These are phyloP conservation scores for Picochlorum sp. DNA, from an alignment of 139 green algal species.

Conservation along the genomic window DNA sequence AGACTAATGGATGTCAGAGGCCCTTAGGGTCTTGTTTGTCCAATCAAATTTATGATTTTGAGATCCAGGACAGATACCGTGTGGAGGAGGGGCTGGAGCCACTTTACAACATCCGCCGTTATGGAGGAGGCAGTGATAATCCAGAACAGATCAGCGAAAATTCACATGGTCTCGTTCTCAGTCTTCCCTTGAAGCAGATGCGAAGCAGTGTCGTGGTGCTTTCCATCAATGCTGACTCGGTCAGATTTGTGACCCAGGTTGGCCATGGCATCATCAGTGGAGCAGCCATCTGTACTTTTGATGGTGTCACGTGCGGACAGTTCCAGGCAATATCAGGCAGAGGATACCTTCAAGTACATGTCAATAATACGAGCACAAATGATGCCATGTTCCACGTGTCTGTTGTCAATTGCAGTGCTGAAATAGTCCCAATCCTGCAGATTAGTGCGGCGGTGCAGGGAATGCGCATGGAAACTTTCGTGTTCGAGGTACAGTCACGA, in stretches of 20 bases:
- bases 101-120: conserved; percentile 52
- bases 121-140: conserved; percentile 27
- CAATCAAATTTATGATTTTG: conserved; percentile 57
- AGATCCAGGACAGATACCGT: conserved; percentile 34
- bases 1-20: conserved; percentile 17
- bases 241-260: conserved; percentile 51
- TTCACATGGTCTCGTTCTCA: conserved; percentile 21
- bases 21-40: conserved; percentile 41
- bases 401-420: too few relatives aligned
- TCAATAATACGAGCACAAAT: too few relatives aligned
- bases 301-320: conserved; percentile 42
- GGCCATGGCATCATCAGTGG: conserved; percentile 54
- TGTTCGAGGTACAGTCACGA: too few relatives aligned
- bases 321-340: conserved; percentile 51
- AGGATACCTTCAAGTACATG: too few relatives aligned
- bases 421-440: too few relatives aligned
- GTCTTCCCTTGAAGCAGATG: conserved; percentile 44
- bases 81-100: conserved; percentile 40
- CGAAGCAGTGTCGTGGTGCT: conserved; percentile 56
- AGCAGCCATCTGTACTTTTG: conserved; percentile 44
- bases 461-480: too few relatives aligned
- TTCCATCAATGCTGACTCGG: conserved; percentile 43
- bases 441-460: too few relatives aligned
- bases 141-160: conserved; percentile 10
- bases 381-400: too few relatives aligned